These are phyloP conservation scores for Populus hybrid DNA, from an alignment of 441 rosid species.

Conservation along the genomic window DNA sequence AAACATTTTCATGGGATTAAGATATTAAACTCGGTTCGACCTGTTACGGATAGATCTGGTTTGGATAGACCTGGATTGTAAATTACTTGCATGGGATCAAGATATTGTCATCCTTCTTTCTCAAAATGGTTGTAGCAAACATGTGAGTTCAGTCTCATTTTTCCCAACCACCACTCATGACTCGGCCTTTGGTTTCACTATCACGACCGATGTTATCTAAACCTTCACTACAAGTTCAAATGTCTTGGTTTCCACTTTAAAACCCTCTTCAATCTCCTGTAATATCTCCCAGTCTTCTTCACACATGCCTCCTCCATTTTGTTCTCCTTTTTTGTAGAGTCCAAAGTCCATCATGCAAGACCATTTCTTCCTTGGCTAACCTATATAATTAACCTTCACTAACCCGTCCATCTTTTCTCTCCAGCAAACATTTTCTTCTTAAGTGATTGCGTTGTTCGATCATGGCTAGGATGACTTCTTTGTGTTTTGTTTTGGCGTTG, in stretches of 20 bases:
- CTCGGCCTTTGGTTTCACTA: slow-evolving; percentile 5
- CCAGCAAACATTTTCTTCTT: not conserved
- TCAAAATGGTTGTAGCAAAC: not conserved
- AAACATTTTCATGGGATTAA: no score
- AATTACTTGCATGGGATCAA: not conserved
- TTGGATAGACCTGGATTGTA: not conserved
- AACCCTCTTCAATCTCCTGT: not conserved
- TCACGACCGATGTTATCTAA: slow-evolving; percentile 25
- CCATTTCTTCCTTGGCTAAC: not conserved
- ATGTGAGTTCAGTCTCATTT: slow-evolving; percentile 6
- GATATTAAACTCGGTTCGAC: not conserved
- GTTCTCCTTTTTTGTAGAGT: slow-evolving; percentile 10
- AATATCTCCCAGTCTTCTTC: not conserved
- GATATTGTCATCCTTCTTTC: not conserved
- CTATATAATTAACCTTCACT: not conserved
- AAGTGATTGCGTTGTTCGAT: not conserved
- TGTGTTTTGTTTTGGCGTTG: not conserved
- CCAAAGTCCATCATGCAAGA: not conserved
- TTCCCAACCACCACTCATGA: slow-evolving; percentile 28
- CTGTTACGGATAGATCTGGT: no score
- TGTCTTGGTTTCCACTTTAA: slow-evolving; percentile 20
- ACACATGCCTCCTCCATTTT: slow-evolving; percentile 9
- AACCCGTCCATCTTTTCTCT: not conserved
- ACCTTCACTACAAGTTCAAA: slow-evolving; percentile 18
- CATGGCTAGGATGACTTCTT: slow-evolving; percentile 25